Base-by-base conservation (phyloP, 192 early-diverging fungal genomes). In the Gamsiella multidivaricata region DNA sequence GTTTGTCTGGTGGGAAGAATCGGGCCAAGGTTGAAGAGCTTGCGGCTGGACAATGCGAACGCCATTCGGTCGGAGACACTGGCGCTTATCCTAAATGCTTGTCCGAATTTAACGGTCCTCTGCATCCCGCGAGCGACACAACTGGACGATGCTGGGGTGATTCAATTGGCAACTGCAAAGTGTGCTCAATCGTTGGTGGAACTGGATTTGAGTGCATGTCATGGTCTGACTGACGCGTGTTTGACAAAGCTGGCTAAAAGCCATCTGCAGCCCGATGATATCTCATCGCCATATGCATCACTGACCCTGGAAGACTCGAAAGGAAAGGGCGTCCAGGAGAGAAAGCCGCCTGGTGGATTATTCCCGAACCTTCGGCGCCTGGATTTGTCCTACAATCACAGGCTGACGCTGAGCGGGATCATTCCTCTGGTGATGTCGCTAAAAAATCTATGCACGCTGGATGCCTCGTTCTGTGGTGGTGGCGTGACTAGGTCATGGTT, bases 381-480 rank as follows among this genome's bases (percentile, higher is more conserved):
- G 36, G 65, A 78, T 37, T 56, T 78, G n/a, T 78, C 73, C 2
- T 78, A 78, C 50, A 78, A 78, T 15, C 46, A 54, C 60, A 78
- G 69, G 46, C 12, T 78, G 39, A 78, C 73, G 0, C 52, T 78
- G 29, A 43, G 33, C 3, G 73, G 73, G 0, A 78, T 78, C 22
- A 78, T 78, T 6, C 73, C 73, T 3, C 28, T 78, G 28, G 65
- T 63, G 37, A 56, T 78, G 58, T 78, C 73, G 11, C 59, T 78
- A 22, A 67, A 69, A 22, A 69, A 52, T 6, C 60, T 78, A 12
- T 78, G 73, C 56, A 51, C 73, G 3, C 37, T 78, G 9, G 73
- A 78, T 28, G 60, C 69, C 2, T 78, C 73, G 2, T 78, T 78
- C 46, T 78, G 73, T 18, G 73, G 73, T 37, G 65, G 62, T 50